These are phyloP conservation scores for Mortierella claussenii DNA, from an alignment of 192 early-diverging fungal species.

Conservation along the genomic window DNA sequence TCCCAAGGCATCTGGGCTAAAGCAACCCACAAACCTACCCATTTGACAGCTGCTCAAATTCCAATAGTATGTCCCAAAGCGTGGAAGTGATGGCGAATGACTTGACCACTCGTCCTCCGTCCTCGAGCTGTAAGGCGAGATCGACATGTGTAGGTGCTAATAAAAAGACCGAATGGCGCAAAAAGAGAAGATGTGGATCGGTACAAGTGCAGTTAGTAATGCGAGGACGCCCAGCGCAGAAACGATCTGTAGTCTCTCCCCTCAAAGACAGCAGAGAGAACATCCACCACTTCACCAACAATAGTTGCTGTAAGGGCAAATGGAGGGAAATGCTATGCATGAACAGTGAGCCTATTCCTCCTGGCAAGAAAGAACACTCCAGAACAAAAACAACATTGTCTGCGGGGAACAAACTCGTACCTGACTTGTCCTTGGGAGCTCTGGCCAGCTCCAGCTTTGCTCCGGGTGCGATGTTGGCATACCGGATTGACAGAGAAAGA, in stretches of 20 bases:
- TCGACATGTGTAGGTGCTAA: conserved; percentile 53
- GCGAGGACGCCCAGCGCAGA: too few relatives aligned
- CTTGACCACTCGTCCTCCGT: conserved; percentile 70
- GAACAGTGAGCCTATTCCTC: too few relatives aligned
- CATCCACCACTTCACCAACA: too few relatives aligned
- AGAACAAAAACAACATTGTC: conserved; percentile 1
- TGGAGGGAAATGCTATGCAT: too few relatives aligned
- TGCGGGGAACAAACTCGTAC: conserved; percentile 12
- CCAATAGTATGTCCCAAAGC: conserved; percentile 77
- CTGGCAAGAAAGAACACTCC: not conserved
- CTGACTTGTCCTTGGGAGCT: conserved; percentile 42
- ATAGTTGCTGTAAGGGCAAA: too few relatives aligned
- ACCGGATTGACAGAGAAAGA: conserved; percentile 77
- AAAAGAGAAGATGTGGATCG: conserved; percentile 1
- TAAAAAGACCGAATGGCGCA: not conserved
- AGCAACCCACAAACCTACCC: conserved; percentile 43
- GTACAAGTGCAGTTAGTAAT: too few relatives aligned
- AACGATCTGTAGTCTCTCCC: too few relatives aligned
- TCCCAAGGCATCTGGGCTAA: too few relatives aligned
- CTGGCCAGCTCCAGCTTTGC: conserved; percentile 75
- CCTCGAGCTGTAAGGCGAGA: conserved; percentile 83
- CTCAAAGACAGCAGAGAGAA: too few relatives aligned
- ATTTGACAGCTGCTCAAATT: conserved; percentile 62
- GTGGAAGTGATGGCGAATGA: conserved; percentile 66
- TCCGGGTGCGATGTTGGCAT: conserved; percentile 83